Evolutionary conservation across 2,329 filamentous ascomycete genomes (phyloP).

Genomic region (Cercospora sojina): DNA sequence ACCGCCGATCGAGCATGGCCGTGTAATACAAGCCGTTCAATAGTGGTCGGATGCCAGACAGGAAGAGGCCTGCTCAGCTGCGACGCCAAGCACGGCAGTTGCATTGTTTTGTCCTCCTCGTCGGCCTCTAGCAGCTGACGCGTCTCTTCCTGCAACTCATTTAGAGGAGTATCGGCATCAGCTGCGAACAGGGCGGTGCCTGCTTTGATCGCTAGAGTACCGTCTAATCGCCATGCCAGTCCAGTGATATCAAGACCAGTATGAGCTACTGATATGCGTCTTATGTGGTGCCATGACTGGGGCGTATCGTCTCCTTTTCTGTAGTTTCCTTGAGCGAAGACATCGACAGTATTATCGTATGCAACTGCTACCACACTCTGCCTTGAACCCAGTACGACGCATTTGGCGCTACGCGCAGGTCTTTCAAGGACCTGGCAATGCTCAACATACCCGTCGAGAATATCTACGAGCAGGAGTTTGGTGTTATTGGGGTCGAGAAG

Average conservation of each 20-base stretch:
- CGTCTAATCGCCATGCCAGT: constrained; percentile 72
- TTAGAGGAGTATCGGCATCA: constrained; percentile 69
- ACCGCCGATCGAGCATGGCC: constrained; percentile 74
- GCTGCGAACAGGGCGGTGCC: constrained; percentile 90
- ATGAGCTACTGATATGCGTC: constrained; percentile 28
- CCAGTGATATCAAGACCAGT: constrained; percentile 27
- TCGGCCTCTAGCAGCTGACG: constrained; percentile 19
- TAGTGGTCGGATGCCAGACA: constrained; percentile 86
- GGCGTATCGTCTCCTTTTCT: constrained; percentile 20
- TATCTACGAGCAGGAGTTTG: constrained; percentile 30
- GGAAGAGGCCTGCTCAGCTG: constrained; percentile 79
- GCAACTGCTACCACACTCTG: constrained; percentile 34
- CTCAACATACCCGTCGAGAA: constrained; percentile 36
- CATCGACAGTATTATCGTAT: constrained; percentile 26
- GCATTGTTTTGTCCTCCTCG: background rate
- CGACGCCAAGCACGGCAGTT: constrained; percentile 20
- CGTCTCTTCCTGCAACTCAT: constrained; percentile 52
- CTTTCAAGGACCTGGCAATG: constrained; percentile 23
- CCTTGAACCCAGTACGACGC: constrained; percentile 17
- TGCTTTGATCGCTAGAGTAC: constrained; percentile 80
- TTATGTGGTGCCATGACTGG: constrained; percentile 29
- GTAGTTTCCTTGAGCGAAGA: constrained; percentile 33
- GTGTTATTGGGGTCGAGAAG: constrained; percentile 24
- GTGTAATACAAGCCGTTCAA: constrained; percentile 80
- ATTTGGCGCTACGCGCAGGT: constrained; percentile 18